Conservation (phyloP, 2,329 filamentous ascomycete species). For the Fusarium bactridioides region DNA sequence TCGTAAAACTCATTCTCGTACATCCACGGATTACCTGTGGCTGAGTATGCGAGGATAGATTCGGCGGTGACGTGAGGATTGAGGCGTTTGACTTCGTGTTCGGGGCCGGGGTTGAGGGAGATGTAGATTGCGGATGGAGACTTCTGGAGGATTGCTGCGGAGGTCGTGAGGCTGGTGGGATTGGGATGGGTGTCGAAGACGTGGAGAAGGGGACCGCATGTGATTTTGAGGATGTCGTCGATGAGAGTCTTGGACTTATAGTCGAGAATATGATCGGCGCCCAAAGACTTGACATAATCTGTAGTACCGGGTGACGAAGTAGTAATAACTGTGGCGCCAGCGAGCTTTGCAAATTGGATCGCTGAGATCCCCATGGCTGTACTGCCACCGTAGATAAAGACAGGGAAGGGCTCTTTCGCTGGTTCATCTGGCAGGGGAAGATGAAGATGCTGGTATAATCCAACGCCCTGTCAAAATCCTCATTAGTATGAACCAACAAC, state of each 20-base stretch:
- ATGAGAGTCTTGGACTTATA: constrained; percentile 45
- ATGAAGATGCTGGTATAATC: constrained; percentile 54
- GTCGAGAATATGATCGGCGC: constrained; percentile 55
- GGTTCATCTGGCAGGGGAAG: constrained; percentile 55
- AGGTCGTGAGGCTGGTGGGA: neutral
- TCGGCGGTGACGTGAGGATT: neutral
- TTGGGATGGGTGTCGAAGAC: neutral
- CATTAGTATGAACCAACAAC: accelerated
- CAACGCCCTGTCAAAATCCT: constrained; percentile 45
- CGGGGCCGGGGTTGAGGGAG: neutral
- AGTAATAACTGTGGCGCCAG: constrained; percentile 47
- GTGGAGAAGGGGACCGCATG: constrained; percentile 22
- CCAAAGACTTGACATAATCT: constrained; percentile 46
- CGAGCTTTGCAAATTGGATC: constrained; percentile 51
- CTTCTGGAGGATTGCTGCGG: neutral
- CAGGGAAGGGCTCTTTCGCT: constrained; percentile 44
- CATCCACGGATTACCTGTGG: neutral
- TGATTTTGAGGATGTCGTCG: constrained; percentile 32
- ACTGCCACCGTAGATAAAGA: constrained; percentile 57
- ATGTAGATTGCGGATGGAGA: neutral
- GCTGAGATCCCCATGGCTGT: constrained; percentile 63
- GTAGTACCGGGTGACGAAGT: constrained; percentile 49
- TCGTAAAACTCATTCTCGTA: neutral
- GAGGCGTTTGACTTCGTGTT: neutral
- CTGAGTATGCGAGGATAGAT: constrained; percentile 5